Evolutionary conservation across 2,329 filamentous ascomycete genomes (phyloP).

Genomic region (Pseudogymnoascus sp.): DNA sequence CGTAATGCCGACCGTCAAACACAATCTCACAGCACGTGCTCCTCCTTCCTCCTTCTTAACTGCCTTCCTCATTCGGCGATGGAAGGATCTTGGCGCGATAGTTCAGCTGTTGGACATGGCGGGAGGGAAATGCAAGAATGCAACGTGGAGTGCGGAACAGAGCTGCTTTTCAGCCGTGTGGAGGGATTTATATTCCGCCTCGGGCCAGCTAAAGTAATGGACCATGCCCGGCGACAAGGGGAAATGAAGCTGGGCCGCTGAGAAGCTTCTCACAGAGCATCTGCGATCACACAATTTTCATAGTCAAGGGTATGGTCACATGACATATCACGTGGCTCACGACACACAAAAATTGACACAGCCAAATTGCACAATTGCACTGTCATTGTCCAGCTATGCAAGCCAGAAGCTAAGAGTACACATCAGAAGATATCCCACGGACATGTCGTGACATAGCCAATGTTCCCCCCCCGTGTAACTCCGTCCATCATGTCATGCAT

Average conservation of each 20-base stretch:
- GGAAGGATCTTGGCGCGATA: not conserved
- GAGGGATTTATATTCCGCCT: not conserved
- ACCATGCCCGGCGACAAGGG: not conserved
- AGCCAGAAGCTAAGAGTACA: slow-evolving; percentile 23
- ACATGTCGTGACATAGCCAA: slow-evolving; percentile 25
- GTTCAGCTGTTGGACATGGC: not conserved
- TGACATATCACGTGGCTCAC: slow-evolving; percentile 5
- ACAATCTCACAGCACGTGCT: slow-evolving; percentile 4
- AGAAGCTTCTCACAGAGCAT: not conserved
- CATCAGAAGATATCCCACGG: slow-evolving; percentile 25
- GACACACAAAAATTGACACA: not conserved
- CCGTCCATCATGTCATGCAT: slow-evolving; percentile 20
- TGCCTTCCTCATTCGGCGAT: not conserved
- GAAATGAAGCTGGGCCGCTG: not conserved
- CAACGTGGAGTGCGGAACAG: not conserved
- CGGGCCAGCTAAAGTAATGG: not conserved
- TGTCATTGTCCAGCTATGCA: not conserved
- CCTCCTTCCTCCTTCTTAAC: not conserved
- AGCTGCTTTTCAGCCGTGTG: not conserved
- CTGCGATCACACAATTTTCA: not conserved
- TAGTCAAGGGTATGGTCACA: not conserved
- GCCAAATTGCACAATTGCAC: not conserved
- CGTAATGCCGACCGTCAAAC: not conserved
- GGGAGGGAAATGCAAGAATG: not conserved
- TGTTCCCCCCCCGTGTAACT: slow-evolving; percentile 24